phyloP scores from a whole-genome alignment of 2,329 filamentous ascomycete species.

The Neurospora crassa region DNA sequence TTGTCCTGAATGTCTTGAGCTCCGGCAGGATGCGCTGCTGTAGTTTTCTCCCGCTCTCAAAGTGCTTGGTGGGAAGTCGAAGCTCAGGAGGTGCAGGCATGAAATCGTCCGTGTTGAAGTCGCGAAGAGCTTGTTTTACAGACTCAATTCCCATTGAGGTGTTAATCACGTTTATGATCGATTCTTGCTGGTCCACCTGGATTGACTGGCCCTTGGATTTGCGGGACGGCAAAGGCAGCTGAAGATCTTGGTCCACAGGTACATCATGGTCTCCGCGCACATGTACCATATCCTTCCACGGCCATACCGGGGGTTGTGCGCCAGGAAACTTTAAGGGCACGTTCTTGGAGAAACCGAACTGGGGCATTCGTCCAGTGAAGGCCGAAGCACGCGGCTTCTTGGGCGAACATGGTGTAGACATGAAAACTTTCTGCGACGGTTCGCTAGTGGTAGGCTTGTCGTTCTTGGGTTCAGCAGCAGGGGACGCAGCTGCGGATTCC shows the following conservation, averaged over 20 bases:
- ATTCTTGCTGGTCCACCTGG: conserved; percentile 31
- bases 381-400: conserved; percentile 26
- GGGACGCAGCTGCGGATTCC: conserved; percentile 4
- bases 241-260: not conserved
- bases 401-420: conserved; percentile 45
- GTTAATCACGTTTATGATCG: conserved; percentile 27
- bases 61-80: conserved; percentile 44
- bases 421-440: conserved; percentile 31
- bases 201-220: conserved; percentile 43
- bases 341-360: conserved; percentile 33
- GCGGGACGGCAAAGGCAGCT: conserved; percentile 20
- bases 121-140: conserved; percentile 24
- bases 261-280: conserved; percentile 38
- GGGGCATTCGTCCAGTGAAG: conserved; percentile 24
- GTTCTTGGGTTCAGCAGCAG: conserved; percentile 8
- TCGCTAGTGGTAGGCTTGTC: conserved; percentile 7
- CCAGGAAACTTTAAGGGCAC: conserved; percentile 52
- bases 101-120: conserved; percentile 30
- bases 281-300: conserved; percentile 53
- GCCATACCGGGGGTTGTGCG: conserved; percentile 60
- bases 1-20: conserved; percentile 23
- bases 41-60: conserved; percentile 48
- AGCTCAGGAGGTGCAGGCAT: conserved; percentile 37
- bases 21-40: conserved; percentile 38
- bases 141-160: conserved; percentile 31